Conservation (phyloP, 1,139 yeast genomes). For the Tardiomyces digboiensis region DNA sequence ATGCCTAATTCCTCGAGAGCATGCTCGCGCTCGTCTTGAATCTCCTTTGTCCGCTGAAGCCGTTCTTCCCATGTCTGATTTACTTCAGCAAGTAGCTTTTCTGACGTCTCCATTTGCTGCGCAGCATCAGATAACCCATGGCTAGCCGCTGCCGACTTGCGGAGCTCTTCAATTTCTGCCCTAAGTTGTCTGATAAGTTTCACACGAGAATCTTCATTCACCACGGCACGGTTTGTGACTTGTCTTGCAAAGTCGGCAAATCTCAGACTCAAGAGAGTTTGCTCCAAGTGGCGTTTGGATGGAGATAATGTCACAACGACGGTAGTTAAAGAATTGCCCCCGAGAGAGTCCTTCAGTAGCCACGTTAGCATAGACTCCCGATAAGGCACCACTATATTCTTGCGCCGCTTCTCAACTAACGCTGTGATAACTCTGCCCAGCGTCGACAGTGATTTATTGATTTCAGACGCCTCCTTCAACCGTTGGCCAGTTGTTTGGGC, state of each 20-base stretch:
- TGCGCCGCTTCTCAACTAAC: conserved; percentile 35
- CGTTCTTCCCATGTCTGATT: conserved; percentile 23
- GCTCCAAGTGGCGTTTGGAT: conserved; percentile 48
- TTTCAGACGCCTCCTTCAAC: conserved; percentile 78
- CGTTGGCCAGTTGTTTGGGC: conserved; percentile 61
- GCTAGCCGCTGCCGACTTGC: conserved; percentile 8
- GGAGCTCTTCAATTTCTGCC: conserved; percentile 17
- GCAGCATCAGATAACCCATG: conserved; percentile 1
- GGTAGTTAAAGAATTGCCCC: conserved; percentile 80
- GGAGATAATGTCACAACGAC: conserved; percentile 94
- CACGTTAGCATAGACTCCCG: conserved; percentile 63
- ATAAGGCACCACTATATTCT: conserved; percentile 40
- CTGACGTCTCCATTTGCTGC: conserved; percentile 17
- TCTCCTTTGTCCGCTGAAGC: conserved; percentile 13
- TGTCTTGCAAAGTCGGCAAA: conserved; percentile 66
- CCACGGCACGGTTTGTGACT: conserved; percentile 45
- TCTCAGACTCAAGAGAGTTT: conserved; percentile 74
- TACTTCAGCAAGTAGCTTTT: conserved; percentile 17
- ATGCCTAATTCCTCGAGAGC: conserved; percentile 22
- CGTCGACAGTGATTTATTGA: conserved; percentile 80
- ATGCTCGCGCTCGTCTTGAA: conserved; percentile 18
- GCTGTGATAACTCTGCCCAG: conserved; percentile 87
- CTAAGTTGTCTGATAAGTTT: conserved; percentile 20
- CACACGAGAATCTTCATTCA: conserved; percentile 34
- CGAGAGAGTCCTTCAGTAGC: conserved; percentile 70